These are phyloP conservation scores for Suhomyces vadensis DNA, from an alignment of 805 yeast species.

Conservation along the genomic window DNA sequence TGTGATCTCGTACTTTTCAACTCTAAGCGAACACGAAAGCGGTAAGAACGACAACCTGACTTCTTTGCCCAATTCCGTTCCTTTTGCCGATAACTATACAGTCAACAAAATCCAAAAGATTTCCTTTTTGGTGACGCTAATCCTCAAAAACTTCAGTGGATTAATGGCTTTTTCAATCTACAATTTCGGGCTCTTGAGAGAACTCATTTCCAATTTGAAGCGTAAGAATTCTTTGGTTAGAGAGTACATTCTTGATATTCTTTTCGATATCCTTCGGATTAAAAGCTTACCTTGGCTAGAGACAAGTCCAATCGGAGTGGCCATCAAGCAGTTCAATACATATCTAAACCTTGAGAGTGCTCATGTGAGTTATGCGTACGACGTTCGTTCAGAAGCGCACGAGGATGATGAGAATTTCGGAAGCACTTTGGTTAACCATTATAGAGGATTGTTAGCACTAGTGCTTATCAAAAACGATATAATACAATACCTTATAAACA, in stretches of 20 bases:
- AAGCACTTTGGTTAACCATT: constrained; percentile 52
- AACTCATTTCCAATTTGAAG: constrained; percentile 61
- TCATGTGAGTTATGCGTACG: background rate
- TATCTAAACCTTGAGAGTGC: background rate
- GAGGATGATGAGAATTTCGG: background rate
- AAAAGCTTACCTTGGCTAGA: constrained; percentile 55
- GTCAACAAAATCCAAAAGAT: constrained; percentile 59
- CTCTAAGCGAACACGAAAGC: constrained; percentile 30
- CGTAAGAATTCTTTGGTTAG: constrained; percentile 57
- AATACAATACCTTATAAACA: constrained; percentile 44
- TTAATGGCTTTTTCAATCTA: constrained; percentile 61
- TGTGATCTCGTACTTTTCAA: constrained; percentile 71
- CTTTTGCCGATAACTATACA: constrained; percentile 13
- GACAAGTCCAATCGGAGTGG: constrained; percentile 22
- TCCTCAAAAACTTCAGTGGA: constrained; percentile 78
- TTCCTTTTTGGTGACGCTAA: constrained; percentile 56
- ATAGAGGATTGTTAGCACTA: constrained; percentile 58
- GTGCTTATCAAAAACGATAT: constrained; percentile 57
- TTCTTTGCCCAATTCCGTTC: too few species aligned
- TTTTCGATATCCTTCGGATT: constrained; percentile 66
- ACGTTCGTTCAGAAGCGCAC: background rate
- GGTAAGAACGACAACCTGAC: constrained; percentile 8
- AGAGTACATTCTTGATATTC: constrained; percentile 66
- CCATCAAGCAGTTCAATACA: constrained; percentile 12
- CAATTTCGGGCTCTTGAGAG: constrained; percentile 54